Evolutionary conservation across 352 stramenopile species (phyloP), one percentile per base, ranked within the genome.

Genomic region (Globisporangium megalacanthum): DNA sequence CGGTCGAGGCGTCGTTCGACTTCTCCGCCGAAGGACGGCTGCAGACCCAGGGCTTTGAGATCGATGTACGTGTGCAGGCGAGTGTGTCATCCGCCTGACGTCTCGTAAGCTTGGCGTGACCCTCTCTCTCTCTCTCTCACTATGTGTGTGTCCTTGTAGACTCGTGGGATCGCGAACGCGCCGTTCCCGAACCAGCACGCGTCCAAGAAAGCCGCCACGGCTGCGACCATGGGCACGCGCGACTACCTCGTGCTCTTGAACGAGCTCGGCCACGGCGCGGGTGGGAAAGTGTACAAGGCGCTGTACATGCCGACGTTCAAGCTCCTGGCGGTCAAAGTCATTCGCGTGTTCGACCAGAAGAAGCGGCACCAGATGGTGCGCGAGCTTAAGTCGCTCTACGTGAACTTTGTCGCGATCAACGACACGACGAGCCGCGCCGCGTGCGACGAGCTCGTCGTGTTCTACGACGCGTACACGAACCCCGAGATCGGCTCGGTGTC

Each of bases 381-480:
- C 11, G 85, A 95, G 54, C 72, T 95, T 58, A 89, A 89, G 72
- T 91, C 83, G 33, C 72, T 93, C 45, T 93, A 92, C 44, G 68
- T 74, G 15, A 94, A 94, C 58, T 89, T 88, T 58, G 73, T 89
- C 2, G 71, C 80, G 2, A 80, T 94, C 51, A 66, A 75, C 14
- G 79, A 83, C 10, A 72, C 69, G 0, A 55, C 57, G 0, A 49
- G 47, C 15, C 66, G 73, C 46, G 78, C 77, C 7, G 80, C 83
- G 7, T 93, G 83, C 37, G 72, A 86, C 25, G 83, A 95, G 31
- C 77, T 97, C 36, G 88, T 97, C 9, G 63, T 88, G 9, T 97
- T 98, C 64, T 97, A 96, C 56, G 91, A 98, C 58, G 92, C 92
- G 6, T 98, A 94, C 65, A 96, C 82, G 22, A 95, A 96, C 61